Percentiles rank a stretch among this genome's conserved stretches.
Conservation (phyloP, 2,329 filamentous ascomycete species). For the Aspergillus pseudoglaucus region DNA sequence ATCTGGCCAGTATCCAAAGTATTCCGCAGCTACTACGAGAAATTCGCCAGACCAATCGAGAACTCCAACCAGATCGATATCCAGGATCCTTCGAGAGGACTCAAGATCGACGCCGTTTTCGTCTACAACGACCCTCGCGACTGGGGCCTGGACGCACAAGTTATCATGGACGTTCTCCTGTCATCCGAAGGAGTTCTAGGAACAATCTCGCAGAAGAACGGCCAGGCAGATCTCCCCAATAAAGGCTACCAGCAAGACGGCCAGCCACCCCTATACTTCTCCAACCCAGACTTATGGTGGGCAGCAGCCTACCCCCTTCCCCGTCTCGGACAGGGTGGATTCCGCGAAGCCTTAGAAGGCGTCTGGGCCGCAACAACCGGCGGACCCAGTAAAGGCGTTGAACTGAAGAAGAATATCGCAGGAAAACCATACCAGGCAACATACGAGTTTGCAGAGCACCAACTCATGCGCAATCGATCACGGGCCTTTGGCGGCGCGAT, state of each 20-base stretch:
- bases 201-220: slow-evolving; percentile 69
- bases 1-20: slow-evolving; percentile 78
- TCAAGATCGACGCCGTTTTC: slow-evolving; percentile 84
- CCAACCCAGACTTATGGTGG: slow-evolving; percentile 87
- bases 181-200: slow-evolving; percentile 74
- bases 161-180: slow-evolving; percentile 76
- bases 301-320: slow-evolving; percentile 77
- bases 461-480: slow-evolving; percentile 57
- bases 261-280: slow-evolving; percentile 78
- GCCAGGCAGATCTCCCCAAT: slow-evolving; percentile 57
- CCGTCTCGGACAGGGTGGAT: slow-evolving; percentile 85
- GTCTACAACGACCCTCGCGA: slow-evolving; percentile 95
- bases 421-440: slow-evolving; percentile 77
- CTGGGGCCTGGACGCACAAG: slow-evolving; percentile 83
- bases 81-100: slow-evolving; percentile 42
- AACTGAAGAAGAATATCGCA: slow-evolving; percentile 60
- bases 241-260: slow-evolving; percentile 74
- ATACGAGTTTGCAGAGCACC: slow-evolving; percentile 75
- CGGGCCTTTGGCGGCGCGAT: slow-evolving; percentile 36
- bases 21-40: slow-evolving; percentile 56
- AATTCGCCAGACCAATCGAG: slow-evolving; percentile 33
- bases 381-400: slow-evolving; percentile 45
- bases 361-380: slow-evolving; percentile 69
- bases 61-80: slow-evolving; percentile 30
- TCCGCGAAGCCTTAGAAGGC: slow-evolving; percentile 72